Evolutionary conservation across 768 basidiomycete species (phyloP).

Genomic region (Mrakia hoshinonis): DNA sequence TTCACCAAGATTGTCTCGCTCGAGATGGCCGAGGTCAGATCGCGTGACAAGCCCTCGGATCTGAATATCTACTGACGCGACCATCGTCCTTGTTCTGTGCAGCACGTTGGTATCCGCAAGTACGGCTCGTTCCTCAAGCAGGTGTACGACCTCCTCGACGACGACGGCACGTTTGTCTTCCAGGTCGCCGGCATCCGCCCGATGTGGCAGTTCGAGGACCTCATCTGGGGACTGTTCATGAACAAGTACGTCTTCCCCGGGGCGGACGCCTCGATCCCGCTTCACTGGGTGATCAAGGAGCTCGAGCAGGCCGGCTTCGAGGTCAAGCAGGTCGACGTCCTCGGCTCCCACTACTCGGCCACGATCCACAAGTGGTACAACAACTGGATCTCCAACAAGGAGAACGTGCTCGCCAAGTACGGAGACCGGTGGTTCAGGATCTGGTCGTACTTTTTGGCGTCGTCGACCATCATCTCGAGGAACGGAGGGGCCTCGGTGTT

Average conservation of each 20-base stretch:
- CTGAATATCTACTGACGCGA: neutral
- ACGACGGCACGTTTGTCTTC: constrained; percentile 87
- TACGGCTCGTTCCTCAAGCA: constrained; percentile 82
- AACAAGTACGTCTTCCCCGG: constrained; percentile 87
- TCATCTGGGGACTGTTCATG: constrained; percentile 65
- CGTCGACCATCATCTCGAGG: constrained; percentile 60
- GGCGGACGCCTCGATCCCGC: constrained; percentile 89
- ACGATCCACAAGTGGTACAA: constrained; percentile 78
- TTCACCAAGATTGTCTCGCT: constrained; percentile 92
- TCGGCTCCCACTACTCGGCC: constrained; percentile 94
- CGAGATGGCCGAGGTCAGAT: constrained; percentile 88
- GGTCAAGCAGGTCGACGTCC: constrained; percentile 89
- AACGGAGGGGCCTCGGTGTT: constrained; percentile 88
- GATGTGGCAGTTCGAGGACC: constrained; percentile 96
- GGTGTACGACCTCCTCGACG: constrained; percentile 85
- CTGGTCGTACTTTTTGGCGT: constrained; percentile 97
- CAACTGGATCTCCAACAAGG: constrained; percentile 93
- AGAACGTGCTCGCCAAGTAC: constrained; percentile 77
- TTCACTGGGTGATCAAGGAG: constrained; percentile 81
- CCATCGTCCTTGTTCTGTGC: neutral
- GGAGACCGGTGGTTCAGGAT: constrained; percentile 86
- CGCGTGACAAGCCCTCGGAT: neutral
- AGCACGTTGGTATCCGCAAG: constrained; percentile 92
- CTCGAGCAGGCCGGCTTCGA: constrained; percentile 86
- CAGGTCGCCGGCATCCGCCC: constrained; percentile 97